Evolutionary conservation across 345 rosid genomes (phyloP).

Genomic region (Eucalyptus pauciflora): DNA sequence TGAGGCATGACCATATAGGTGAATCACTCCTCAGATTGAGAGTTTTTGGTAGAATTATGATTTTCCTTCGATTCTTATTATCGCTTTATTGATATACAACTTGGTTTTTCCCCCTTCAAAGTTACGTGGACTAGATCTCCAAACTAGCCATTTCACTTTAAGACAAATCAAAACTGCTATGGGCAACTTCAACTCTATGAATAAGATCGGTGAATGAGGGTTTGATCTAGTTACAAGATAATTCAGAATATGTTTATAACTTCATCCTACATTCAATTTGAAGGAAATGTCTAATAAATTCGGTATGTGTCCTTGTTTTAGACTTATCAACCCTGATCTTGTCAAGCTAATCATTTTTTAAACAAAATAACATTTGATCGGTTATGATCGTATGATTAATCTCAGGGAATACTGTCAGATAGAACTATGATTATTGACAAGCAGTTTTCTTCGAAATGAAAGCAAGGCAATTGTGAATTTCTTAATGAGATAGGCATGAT

Average conservation of each 20-base stretch:
- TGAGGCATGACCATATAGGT: not conserved
- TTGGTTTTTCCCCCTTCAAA: slow-evolving; percentile 13
- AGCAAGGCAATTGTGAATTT: slow-evolving; percentile 63
- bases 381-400: not conserved
- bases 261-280: not conserved
- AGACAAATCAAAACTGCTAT: slow-evolving; percentile 72
- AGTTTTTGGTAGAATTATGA: not conserved
- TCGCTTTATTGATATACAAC: not conserved
- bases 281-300: not conserved
- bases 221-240: slow-evolving; percentile 93
- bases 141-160: slow-evolving; percentile 66
- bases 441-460: slow-evolving; percentile 53
- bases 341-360: not conserved
- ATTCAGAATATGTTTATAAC: not conserved
- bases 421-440: slow-evolving; percentile 45
- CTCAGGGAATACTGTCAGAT: slow-evolving; percentile 32
- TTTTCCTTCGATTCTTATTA: not conserved
- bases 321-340: not conserved
- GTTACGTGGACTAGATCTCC: slow-evolving; percentile 53
- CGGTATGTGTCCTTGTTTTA: not conserved
- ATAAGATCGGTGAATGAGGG: slow-evolving; percentile 94
- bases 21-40: not conserved
- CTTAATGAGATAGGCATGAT: slow-evolving; percentile 61
- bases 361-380: too few relatives aligned
- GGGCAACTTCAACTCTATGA: slow-evolving; percentile 49